These are phyloP conservation scores for Apocynum venetum DNA, from an alignment of 257 asterid genomes.

Conservation along the genomic window DNA sequence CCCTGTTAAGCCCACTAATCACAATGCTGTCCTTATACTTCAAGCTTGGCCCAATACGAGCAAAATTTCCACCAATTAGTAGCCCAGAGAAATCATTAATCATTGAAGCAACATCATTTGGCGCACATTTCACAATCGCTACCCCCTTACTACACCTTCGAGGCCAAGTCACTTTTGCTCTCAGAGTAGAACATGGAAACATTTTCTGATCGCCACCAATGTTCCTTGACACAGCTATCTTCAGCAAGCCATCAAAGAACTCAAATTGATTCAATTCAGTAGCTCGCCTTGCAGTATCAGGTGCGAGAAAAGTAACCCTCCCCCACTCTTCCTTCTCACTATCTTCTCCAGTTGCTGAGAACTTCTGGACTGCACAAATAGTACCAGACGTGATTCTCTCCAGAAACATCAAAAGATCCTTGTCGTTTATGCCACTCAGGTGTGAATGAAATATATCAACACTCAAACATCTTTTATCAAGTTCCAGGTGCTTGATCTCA, in stretches of 20 bases:
- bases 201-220: constrained; percentile 43
- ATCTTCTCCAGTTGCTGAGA: constrained; percentile 33
- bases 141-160: constrained; percentile 81
- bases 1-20: constrained; percentile 48
- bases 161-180: constrained; percentile 83
- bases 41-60: constrained; percentile 36
- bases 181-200: constrained; percentile 46
- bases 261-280: constrained; percentile 36
- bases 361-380: constrained; percentile 58
- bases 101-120: constrained; percentile 48
- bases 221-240: constrained; percentile 52
- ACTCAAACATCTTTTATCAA: constrained; percentile 67
- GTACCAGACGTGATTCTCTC: constrained; percentile 52
- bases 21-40: constrained; percentile 34
- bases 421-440: constrained; percentile 46
- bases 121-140: constrained; percentile 60
- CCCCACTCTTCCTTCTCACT: constrained; percentile 69
- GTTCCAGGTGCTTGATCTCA: constrained; percentile 81
- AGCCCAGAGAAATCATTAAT: constrained; percentile 47
- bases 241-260: constrained; percentile 52
- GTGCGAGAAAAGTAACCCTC: constrained; percentile 74
- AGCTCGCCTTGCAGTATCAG: constrained; percentile 73
- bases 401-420: constrained; percentile 56
- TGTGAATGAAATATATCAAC: constrained; percentile 65
- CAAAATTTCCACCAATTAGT: constrained; percentile 38